A percentile compares a stretch with the other conserved stretches of the same genome.
Conservation (phyloP, 257 asterid genomes). For the Cinchona pubescens region DNA sequence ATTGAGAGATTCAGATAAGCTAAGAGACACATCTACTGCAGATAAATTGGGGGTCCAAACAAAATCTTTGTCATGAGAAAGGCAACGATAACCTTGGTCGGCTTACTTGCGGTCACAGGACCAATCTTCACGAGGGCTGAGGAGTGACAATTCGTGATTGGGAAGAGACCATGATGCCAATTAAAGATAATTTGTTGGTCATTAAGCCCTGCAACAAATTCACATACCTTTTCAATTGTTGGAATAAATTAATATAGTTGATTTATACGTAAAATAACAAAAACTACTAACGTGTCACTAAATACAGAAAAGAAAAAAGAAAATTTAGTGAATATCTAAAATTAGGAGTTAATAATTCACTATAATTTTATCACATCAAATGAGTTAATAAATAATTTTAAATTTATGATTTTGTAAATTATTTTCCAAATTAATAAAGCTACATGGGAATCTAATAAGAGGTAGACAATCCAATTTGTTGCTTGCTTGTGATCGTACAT, state of each 20-base stretch:
- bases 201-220: conserved; percentile 16
- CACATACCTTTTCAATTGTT: conserved; percentile 5
- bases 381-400: too few relatives aligned
- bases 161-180: conserved; percentile 10
- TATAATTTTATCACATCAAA: too few relatives aligned
- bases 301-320: too few relatives aligned
- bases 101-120: conserved; percentile 30
- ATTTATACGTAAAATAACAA: too few relatives aligned
- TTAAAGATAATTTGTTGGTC: conserved; percentile 10
- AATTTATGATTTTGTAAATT: too few relatives aligned
- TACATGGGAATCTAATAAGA: not conserved
- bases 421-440: too few relatives aligned
- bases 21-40: not conserved
- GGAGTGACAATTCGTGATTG: conserved; percentile 11
- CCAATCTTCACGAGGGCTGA: conserved; percentile 33
- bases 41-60: conserved; percentile 11
- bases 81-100: conserved; percentile 39
- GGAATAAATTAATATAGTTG: conserved; percentile 1
- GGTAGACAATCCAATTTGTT: not conserved
- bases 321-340: too few relatives aligned
- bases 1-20: not conserved
- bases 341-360: too few relatives aligned
- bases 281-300: too few relatives aligned
- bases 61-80: conserved; percentile 32
- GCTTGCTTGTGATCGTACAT: not conserved